phyloP scores from a whole-genome alignment of 75 land plant genomes.

The Selaginella tamariscina region DNA sequence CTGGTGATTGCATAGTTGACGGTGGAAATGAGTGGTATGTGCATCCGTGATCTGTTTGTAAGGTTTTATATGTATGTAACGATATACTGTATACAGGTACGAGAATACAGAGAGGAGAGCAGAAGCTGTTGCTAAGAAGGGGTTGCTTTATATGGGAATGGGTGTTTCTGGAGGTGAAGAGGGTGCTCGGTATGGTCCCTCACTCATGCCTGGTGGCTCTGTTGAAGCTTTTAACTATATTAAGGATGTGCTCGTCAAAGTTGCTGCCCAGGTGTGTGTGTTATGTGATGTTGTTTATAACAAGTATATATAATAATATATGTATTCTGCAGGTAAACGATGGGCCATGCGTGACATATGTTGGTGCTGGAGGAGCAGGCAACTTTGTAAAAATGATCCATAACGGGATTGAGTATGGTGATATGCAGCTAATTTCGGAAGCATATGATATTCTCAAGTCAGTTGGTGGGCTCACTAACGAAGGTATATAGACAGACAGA shows the following conservation, averaged over 20 bases:
- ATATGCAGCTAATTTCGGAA: slow-evolving; percentile 48
- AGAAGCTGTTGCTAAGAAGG: slow-evolving; percentile 7
- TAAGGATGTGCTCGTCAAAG: slow-evolving; percentile 25
- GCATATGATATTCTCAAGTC: slow-evolving; percentile 36
- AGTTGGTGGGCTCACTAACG: slow-evolving; percentile 33
- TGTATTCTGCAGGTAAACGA: too few relatives aligned
- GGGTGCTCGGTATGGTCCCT: slow-evolving; percentile 27
- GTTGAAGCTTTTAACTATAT: slow-evolving; percentile 27
- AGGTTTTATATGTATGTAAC: too few relatives aligned
- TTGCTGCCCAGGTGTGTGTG: slow-evolving; percentile 33
- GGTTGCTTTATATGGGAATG: slow-evolving; percentile 16
- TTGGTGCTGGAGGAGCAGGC: slow-evolving; percentile 39
- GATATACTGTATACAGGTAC: too few relatives aligned
- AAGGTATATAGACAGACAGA: too few relatives aligned
- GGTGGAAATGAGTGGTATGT: slow-evolving; percentile 75
- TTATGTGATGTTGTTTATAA: too few relatives aligned
- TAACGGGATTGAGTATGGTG: slow-evolving; percentile 46
- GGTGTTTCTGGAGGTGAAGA: slow-evolving; percentile 23
- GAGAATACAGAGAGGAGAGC: slow-evolving; percentile 62
- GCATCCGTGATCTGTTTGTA: too few relatives aligned
- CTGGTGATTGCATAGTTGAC: slow-evolving; percentile 58
- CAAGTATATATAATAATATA: too few relatives aligned
- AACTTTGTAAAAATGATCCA: slow-evolving; percentile 46
- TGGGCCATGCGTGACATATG: slow-evolving; percentile 45
- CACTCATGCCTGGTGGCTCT: slow-evolving; percentile 38